phyloP scores from a whole-genome alignment of 2,329 filamentous ascomycete species.

The Neofusicoccum kwambonambiense region DNA sequence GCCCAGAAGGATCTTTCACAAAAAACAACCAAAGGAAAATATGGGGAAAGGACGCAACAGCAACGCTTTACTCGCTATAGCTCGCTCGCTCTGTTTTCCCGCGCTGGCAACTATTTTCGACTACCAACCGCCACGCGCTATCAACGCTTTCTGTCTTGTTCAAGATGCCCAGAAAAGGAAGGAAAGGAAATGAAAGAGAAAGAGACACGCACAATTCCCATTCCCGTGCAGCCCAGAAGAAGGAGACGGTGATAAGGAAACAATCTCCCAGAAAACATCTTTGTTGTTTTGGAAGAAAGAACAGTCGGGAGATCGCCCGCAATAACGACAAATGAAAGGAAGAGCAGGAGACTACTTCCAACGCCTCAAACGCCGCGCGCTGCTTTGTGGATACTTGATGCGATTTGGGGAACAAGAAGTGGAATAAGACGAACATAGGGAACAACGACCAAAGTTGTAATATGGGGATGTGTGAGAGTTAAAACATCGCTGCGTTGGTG shows the following conservation, averaged over 20 bases:
- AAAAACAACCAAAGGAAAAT: neutral
- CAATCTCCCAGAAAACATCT: neutral
- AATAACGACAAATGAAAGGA: conserved; percentile 6
- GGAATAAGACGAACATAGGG: conserved; percentile 2
- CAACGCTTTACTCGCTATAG: conserved; percentile 6
- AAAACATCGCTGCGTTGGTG: conserved; percentile 17
- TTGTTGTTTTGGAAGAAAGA: neutral
- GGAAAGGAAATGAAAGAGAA: neutral
- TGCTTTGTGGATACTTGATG: conserved; percentile 14
- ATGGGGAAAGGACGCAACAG: neutral
- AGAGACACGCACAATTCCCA: neutral
- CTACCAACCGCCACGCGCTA: conserved; percentile 4
- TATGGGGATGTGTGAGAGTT: conserved; percentile 8
- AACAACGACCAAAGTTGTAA: conserved; percentile 5
- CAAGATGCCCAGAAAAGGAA: neutral
- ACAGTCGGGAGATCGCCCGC: neutral
- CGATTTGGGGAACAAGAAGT: conserved; percentile 7
- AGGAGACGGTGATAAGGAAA: neutral
- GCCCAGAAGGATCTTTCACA: neutral
- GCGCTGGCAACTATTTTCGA: neutral
- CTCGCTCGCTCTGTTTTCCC: conserved; percentile 4
- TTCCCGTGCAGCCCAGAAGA: conserved; percentile 4
- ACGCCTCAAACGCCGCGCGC: conserved; percentile 13
- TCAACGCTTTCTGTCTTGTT: conserved; percentile 6
- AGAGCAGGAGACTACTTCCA: conserved; percentile 15